Evolutionary conservation across 1,284 basidiomycete genomes (phyloP).

Genomic region (Paramarasmius palmivorus): DNA sequence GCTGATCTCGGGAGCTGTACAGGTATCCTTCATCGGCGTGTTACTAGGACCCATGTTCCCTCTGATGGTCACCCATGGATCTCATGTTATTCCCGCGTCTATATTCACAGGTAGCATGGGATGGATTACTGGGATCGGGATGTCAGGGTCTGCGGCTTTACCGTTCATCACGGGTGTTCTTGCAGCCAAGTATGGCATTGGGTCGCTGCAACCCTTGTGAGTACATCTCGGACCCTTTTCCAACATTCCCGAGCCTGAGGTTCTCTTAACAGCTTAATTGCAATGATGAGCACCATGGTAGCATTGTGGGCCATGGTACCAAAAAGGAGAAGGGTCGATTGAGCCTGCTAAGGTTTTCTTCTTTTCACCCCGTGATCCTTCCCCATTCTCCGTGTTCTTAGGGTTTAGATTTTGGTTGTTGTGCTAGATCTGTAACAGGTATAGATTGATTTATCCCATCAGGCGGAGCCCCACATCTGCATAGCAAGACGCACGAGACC

Average conservation of each 20-base stretch:
- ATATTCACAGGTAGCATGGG: conserved; percentile 53
- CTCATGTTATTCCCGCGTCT: conserved; percentile 45
- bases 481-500: no score
- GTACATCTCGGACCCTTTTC: conserved; percentile 17
- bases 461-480: no score
- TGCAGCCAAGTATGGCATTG: conserved; percentile 48
- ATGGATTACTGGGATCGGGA: conserved; percentile 55
- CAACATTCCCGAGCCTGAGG: not conserved
- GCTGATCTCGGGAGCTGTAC: no score
- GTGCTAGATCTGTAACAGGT: no score
- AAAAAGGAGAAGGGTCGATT: conserved; percentile 8
- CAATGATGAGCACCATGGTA: conserved; percentile 45
- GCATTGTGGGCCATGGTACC: conserved; percentile 46
- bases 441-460: no score
- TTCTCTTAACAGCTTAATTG: conserved; percentile 36
- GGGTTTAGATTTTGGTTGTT: no score
- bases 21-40: conserved; percentile 48
- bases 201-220: conserved; percentile 55
- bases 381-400: no score
- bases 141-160: conserved; percentile 51
- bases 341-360: not conserved
- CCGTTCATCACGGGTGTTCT: conserved; percentile 61
- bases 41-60: conserved; percentile 52
- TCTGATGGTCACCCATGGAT: conserved; percentile 47
- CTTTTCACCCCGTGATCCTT: no score